Percentiles rank a stretch among this genome's conserved stretches.
Evolutionary conservation across 108 stramenopile genomes (phyloP).

Genomic region (Nannochloropsis gaditana): DNA sequence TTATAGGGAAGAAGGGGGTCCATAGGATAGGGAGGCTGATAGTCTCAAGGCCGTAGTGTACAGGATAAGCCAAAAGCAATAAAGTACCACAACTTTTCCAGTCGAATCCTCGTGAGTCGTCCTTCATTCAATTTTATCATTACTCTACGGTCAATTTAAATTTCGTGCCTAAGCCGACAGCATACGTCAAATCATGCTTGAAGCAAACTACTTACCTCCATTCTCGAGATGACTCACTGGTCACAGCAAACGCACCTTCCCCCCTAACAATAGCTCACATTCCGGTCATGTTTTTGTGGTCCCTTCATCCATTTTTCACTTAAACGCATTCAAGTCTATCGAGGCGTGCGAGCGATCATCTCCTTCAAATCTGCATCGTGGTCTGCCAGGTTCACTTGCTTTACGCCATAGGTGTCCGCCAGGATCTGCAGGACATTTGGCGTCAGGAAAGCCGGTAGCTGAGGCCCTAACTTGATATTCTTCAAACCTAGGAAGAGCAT

Average conservation of each 20-base stretch:
- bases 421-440: conserved; percentile 62
- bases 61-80: background rate
- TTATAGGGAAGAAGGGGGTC: background rate
- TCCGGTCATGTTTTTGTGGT: no score
- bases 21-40: background rate
- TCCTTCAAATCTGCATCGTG: conserved; percentile 48
- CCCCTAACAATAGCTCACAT: no score
- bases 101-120: no score
- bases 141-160: no score
- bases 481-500: conserved; percentile 67
- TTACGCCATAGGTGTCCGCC: conserved; percentile 63
- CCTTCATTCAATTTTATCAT: no score
- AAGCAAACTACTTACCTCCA: no score
- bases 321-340: background rate
- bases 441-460: conserved; percentile 64
- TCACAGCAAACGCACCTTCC: no score
- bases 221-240: no score
- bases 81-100: background rate
- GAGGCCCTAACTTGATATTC: conserved; percentile 71
- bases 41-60: background rate
- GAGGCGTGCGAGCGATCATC: background rate
- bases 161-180: no score
- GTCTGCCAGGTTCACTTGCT: conserved; percentile 58
- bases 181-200: no score
- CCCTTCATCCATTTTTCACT: no score